Evolutionary conservation across 148 eudicot genomes (phyloP).

Genomic region (Fagopyrum esculentum): DNA sequence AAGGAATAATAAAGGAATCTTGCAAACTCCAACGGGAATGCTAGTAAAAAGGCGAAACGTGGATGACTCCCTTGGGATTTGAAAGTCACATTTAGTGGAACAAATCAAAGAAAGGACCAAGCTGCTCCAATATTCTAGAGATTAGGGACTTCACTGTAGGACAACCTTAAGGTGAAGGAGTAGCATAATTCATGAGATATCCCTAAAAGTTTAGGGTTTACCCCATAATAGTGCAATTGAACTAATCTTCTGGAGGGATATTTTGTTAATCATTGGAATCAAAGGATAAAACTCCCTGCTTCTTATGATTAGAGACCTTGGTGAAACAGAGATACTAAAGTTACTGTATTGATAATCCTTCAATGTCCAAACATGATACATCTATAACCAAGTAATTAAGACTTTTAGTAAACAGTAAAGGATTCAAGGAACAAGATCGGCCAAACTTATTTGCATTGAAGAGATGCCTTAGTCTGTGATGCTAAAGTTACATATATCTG

Average conservation of each 20-base stretch:
- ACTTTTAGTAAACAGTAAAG: background rate
- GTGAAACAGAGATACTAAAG: background rate
- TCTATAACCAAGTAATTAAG: background rate
- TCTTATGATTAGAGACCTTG: no score
- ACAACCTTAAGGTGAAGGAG: no score
- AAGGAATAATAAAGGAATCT: no score
- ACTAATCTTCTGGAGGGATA: background rate
- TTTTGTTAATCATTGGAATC: background rate
- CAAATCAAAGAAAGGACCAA: no score
- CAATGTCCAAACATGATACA: background rate
- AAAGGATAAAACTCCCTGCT: background rate
- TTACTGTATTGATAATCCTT: background rate
- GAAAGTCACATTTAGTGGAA: no score
- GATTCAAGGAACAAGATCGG: background rate
- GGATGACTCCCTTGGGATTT: no score
- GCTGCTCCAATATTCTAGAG: no score
- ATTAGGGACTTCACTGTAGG: no score
- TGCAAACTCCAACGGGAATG: no score
- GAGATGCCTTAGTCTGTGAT: background rate
- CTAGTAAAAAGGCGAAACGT: no score
- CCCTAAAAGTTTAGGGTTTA: no score
- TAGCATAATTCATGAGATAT: no score
- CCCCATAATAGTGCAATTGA: background rate
- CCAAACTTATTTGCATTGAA: background rate
- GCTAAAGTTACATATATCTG: background rate